phyloP scores from a whole-genome alignment of 345 rosid species.

The Boechera divaricarpa region DNA sequence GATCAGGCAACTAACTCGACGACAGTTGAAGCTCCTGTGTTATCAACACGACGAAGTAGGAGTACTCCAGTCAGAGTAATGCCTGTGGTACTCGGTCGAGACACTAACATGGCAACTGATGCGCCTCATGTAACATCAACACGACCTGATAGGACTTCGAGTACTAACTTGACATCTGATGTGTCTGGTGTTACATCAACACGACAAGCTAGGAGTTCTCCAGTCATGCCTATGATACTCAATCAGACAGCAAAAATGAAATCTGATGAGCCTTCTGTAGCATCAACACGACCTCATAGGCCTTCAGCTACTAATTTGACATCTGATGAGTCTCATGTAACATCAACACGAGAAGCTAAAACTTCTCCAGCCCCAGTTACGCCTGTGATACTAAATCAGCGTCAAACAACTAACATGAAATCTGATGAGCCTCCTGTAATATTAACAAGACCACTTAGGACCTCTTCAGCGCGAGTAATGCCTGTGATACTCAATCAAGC shows the following conservation, averaged over 20 bases:
- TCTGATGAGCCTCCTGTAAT: slow-evolving; percentile 42
- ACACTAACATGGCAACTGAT: slow-evolving; percentile 36
- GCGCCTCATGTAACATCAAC: slow-evolving; percentile 29
- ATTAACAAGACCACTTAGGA: slow-evolving; percentile 38
- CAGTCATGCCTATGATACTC: slow-evolving; percentile 34
- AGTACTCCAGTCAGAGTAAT: slow-evolving; percentile 40
- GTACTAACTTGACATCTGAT: slow-evolving; percentile 28
- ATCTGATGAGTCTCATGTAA: slow-evolving; percentile 32
- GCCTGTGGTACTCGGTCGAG: slow-evolving; percentile 46
- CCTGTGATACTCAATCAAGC: slow-evolving; percentile 36
- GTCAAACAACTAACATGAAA: slow-evolving; percentile 37
- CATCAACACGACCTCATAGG: slow-evolving; percentile 35
- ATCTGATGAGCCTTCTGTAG: slow-evolving; percentile 29
- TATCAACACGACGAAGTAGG: slow-evolving; percentile 38
- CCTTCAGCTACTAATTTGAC: slow-evolving; percentile 27
- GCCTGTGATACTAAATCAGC: slow-evolving; percentile 29
- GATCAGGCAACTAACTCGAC: slow-evolving; percentile 37
- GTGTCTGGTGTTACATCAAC: slow-evolving; percentile 27
- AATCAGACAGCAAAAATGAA: slow-evolving; percentile 30
- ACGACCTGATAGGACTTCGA: slow-evolving; percentile 27
- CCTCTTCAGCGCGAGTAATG: slow-evolving; percentile 36
- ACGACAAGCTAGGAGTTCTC: slow-evolving; percentile 30
- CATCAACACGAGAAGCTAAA: slow-evolving; percentile 25
- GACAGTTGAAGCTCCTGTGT: slow-evolving; percentile 37
- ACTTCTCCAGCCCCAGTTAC: slow-evolving; percentile 26